A percentile compares a stretch with the other conserved stretches of the same genome.
Conservation (phyloP, 768 basidiomycete genomes). For the Podaxis pistillaris region DNA sequence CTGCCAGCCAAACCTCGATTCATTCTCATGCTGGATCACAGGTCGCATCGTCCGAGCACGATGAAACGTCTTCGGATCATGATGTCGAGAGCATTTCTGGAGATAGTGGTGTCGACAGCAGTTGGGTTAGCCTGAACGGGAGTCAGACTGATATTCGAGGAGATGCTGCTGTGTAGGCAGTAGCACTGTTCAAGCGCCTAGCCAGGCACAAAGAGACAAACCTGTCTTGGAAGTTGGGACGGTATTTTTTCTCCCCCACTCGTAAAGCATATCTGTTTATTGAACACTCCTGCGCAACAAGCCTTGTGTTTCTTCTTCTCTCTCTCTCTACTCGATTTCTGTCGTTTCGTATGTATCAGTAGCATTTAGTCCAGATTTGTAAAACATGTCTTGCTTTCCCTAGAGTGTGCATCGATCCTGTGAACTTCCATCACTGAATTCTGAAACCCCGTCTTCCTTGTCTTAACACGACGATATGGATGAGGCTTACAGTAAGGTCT, state of each 20-base stretch:
- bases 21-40: conserved; percentile 10
- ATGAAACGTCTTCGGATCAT: conserved; percentile 59
- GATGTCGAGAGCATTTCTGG: conserved; percentile 66
- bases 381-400: not conserved
- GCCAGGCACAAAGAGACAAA: not conserved
- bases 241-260: not conserved
- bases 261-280: conserved; percentile 2
- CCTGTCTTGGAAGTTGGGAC: not conserved
- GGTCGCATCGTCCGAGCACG: conserved; percentile 21
- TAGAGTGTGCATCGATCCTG: not conserved
- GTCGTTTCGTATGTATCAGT: conserved; percentile 2
- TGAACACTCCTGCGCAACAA: not conserved
- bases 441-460: not conserved
- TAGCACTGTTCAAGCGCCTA: not conserved
- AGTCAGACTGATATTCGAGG: not conserved
- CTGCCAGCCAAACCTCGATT: conserved; percentile 5
- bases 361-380: not conserved
- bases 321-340: not conserved
- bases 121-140: conserved; percentile 66
- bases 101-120: conserved; percentile 49
- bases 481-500: not conserved
- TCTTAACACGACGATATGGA: not conserved
- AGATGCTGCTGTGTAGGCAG: not conserved
- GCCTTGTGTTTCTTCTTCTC: not conserved
- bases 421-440: not conserved